phyloP scores from a whole-genome alignment of 2,329 filamentous ascomycete genomes.

The Huntiella omanensis region DNA sequence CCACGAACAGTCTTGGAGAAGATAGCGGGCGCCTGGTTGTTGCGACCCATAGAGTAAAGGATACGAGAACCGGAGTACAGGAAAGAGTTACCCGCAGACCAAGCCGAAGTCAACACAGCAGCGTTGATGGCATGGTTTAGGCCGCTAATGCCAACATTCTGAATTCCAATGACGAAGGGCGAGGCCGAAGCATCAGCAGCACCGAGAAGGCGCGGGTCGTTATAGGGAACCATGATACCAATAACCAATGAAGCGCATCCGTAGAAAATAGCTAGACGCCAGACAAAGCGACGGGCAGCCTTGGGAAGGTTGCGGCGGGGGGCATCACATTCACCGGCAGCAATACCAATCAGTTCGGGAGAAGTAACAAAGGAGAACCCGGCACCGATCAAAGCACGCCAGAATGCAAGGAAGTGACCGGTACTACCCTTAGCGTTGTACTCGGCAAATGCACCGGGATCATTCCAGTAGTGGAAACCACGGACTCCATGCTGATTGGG shows the following conservation, averaged over 20 bases:
- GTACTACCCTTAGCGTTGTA: constrained; percentile 27
- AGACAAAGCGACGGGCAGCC: constrained; percentile 41
- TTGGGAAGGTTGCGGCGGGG: constrained; percentile 49
- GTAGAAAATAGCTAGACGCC: constrained; percentile 44
- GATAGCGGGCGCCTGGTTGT: constrained; percentile 43
- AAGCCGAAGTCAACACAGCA: constrained; percentile 46
- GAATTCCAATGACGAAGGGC: constrained; percentile 49
- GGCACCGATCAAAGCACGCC: constrained; percentile 36
- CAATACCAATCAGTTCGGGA: constrained; percentile 43
- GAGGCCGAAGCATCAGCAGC: constrained; percentile 41
- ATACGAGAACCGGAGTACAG: constrained; percentile 51
- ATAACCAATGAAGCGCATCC: constrained; percentile 42
- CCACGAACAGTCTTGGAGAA: constrained; percentile 43
- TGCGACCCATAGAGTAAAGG: constrained; percentile 47
- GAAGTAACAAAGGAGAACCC: constrained; percentile 44
- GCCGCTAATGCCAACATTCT: constrained; percentile 40
- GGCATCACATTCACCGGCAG: constrained; percentile 45
- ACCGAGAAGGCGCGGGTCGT: constrained; percentile 40
- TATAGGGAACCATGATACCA: constrained; percentile 43
- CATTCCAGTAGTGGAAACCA: constrained; percentile 22
- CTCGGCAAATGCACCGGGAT: constrained; percentile 26
- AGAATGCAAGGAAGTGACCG: constrained; percentile 39
- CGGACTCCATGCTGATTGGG: constrained; percentile 30
- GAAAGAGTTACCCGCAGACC: constrained; percentile 42
- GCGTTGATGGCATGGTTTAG: constrained; percentile 51